Evolutionary conservation across 1,139 yeast genomes (phyloP).

Genomic region (Suhomyces coccinellae): DNA sequence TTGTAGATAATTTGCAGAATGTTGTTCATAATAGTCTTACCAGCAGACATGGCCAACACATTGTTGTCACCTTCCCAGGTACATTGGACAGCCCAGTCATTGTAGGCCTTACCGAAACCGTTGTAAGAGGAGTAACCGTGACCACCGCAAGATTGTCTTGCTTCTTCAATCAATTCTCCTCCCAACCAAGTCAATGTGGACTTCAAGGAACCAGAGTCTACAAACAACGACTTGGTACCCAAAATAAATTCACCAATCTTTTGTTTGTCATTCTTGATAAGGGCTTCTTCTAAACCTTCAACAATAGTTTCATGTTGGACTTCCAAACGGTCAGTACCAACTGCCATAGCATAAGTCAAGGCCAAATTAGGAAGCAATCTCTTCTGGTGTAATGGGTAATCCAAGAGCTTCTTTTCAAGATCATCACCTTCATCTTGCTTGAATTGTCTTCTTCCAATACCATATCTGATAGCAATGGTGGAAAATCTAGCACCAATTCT

Average conservation of each 20-base stretch:
- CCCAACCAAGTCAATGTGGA: conserved; percentile 90
- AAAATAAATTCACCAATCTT: conserved; percentile 52
- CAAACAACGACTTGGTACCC: conserved; percentile 74
- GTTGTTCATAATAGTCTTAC: conserved; percentile 69
- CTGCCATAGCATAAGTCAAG: conserved; percentile 72
- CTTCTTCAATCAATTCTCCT: conserved; percentile 76
- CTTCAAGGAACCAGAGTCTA: conserved; percentile 85
- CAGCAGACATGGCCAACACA: conserved; percentile 79
- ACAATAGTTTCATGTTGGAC: conserved; percentile 53
- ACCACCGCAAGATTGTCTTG: conserved; percentile 97
- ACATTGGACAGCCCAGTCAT: conserved; percentile 94
- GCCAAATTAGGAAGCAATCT: conserved; percentile 81
- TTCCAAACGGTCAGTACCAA: conserved; percentile 68
- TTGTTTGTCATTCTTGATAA: conserved; percentile 42
- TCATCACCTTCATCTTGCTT: conserved; percentile 35
- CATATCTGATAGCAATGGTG: conserved; percentile 85
- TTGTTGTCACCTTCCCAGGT: conserved; percentile 98
- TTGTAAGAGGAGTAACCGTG: conserved; percentile 91
- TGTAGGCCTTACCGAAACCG: conserved; percentile 85
- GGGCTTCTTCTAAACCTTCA: conserved; percentile 55
- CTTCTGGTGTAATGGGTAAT: conserved; percentile 85
- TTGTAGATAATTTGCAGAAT: conserved; percentile 36
- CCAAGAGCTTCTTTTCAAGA: conserved; percentile 65
- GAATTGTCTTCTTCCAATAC: conserved; percentile 88
- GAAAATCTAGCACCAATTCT: conserved; percentile 76